Evolutionary conservation across 306 rosid species (phyloP), one percentile per base, ranked within the genome.

Genomic region (Sesbania bispinosa): DNA sequence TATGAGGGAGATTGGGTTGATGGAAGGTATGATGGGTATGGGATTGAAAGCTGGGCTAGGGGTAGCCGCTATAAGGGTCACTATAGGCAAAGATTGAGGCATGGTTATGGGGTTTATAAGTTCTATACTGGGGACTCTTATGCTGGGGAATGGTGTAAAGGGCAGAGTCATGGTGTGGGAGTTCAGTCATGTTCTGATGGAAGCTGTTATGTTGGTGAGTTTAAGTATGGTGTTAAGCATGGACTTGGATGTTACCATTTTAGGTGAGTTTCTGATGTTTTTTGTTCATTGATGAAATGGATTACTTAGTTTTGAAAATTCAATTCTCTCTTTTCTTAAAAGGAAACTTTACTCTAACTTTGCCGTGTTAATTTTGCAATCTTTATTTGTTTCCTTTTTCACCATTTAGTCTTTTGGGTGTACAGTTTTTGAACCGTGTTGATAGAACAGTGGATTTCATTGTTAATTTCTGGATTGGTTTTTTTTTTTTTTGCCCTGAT

Each of bases 101-200:
- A 92, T 73, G 98, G 98, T 4, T 86, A 65, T 78, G 98, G 98
- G 29, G 86, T 80, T 61, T 92, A 92, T 62, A 86, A 80, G 73
- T 89, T 92, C 67, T 88, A 79, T 33, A 83, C 96, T 0, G 96
- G 98, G 10, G 98, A 92, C 13, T 83, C 95, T 4, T 92, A 83
- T 74, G 82, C 89, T 5, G 98, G 98, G 3, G 95, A 92, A 58
- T 92, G 98, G 98, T 86, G 38, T 66, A 89, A 85, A 57, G 98
- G 98, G 2, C 98, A 89, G 83, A 92, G 98, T 62, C 90, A 86
- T 73, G 98, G 98, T 5, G 57, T 89, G 8, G 98, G 98, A n/a
- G 83, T 88, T 0, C 96, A 92, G 54, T 81, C 85, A 26, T 92
- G 98, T 83, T 81, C 95, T 15, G 98, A 92, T 71, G 88, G 90